A percentile compares a stretch with the other conserved stretches of the same genome.
phyloP scores from a whole-genome alignment of 2,329 filamentous ascomycete species.

The Uncinocarpus reesii region DNA sequence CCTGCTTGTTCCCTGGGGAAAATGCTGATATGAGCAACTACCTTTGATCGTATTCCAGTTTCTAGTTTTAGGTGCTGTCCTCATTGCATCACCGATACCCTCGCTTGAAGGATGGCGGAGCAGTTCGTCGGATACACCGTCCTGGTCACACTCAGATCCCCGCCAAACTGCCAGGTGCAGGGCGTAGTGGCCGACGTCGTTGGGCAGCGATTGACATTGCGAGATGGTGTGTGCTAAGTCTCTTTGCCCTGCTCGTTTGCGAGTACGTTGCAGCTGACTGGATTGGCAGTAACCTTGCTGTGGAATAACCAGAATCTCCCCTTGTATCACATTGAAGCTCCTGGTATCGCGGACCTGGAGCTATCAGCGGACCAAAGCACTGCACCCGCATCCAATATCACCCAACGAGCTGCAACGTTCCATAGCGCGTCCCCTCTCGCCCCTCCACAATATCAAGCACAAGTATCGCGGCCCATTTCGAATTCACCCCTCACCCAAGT shows the following conservation, averaged over 20 bases:
- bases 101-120: slow-evolving; percentile 46
- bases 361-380: slow-evolving; percentile 32
- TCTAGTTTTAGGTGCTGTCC: neutral
- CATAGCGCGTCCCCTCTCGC: slow-evolving; percentile 17
- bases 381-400: slow-evolving; percentile 4
- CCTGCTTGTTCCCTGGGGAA: neutral
- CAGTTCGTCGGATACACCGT: slow-evolving; percentile 69
- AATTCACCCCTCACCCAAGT: slow-evolving; percentile 17
- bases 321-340: slow-evolving; percentile 47
- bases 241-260: neutral
- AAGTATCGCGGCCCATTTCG: slow-evolving; percentile 13
- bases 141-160: slow-evolving; percentile 58
- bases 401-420: slow-evolving; percentile 9
- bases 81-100: neutral
- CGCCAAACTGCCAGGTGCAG: slow-evolving; percentile 53
- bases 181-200: slow-evolving; percentile 62
- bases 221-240: slow-evolving; percentile 51
- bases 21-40: neutral
- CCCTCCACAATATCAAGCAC: slow-evolving; percentile 6
- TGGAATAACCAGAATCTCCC: slow-evolving; percentile 45
- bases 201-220: slow-evolving; percentile 58
- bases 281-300: slow-evolving; percentile 34
- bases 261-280: slow-evolving; percentile 30
- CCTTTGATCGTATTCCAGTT: neutral
- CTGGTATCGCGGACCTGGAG: slow-evolving; percentile 50